These are phyloP conservation scores for Arabis hirsuta DNA, from an alignment of 345 rosid genomes.

Conservation along the genomic window DNA sequence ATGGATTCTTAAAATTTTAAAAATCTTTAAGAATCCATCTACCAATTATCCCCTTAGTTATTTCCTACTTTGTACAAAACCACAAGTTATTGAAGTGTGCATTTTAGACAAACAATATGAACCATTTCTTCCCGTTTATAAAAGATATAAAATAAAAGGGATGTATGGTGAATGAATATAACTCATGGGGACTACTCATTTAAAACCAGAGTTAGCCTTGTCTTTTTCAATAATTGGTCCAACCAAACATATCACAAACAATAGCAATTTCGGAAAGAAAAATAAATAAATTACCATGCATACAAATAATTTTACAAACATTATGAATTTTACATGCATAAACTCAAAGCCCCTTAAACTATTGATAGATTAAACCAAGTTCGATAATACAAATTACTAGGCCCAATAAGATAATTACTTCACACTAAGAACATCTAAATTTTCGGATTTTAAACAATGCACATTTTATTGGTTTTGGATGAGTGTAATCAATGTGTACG, in stretches of 20 bases:
- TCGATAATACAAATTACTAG: background rate
- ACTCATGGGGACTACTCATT: conserved; percentile 40
- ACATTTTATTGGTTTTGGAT: background rate
- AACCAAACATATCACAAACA: conserved; percentile 21
- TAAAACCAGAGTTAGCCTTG: conserved; percentile 33
- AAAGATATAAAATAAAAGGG: background rate
- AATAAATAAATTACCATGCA: background rate
- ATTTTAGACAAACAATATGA: conserved; percentile 36
- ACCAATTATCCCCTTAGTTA: background rate
- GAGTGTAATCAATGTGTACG: background rate
- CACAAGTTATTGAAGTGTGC: conserved; percentile 8
- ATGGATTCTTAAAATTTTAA: no score
- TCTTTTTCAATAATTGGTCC: conserved; percentile 36
- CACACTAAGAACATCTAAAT: background rate
- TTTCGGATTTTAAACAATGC: background rate
- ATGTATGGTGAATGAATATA: conserved; percentile 15
- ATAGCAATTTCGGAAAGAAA: background rate
- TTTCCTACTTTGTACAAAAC: conserved; percentile 18
- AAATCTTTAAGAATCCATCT: no score
- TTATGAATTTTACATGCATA: background rate
- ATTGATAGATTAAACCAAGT: background rate
- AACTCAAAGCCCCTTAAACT: background rate
- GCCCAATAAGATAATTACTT: conserved; percentile 2
- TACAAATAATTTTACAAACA: background rate
- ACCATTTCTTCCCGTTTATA: conserved; percentile 8